phyloP scores from a whole-genome alignment of 2,329 filamentous ascomycete genomes.

The Chaetomiaceae sp. region DNA sequence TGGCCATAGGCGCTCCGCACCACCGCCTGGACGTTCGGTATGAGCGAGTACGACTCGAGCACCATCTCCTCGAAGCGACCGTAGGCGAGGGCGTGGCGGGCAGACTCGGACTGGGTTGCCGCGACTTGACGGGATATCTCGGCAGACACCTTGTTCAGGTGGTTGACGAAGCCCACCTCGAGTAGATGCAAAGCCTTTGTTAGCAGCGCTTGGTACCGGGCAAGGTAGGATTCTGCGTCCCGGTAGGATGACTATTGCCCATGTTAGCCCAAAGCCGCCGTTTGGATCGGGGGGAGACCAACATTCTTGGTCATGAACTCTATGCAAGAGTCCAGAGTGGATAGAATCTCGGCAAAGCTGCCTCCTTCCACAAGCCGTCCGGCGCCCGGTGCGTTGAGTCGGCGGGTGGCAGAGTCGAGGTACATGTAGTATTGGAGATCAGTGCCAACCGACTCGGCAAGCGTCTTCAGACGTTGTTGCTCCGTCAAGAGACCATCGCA shows the following conservation, averaged over 20 bases:
- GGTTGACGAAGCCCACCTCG: constrained; percentile 52
- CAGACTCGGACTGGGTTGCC: constrained; percentile 54
- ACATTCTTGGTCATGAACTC: constrained; percentile 88
- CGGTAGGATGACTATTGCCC: constrained; percentile 71
- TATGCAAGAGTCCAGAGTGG: constrained; percentile 83
- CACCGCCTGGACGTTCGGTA: constrained; percentile 53
- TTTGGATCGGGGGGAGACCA: constrained; percentile 33
- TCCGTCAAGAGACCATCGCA: constrained; percentile 84
- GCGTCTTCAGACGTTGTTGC: constrained; percentile 69
- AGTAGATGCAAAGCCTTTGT: constrained; percentile 60
- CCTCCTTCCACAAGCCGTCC: constrained; percentile 78
- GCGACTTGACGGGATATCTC: constrained; percentile 53
- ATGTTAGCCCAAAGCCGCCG: too few species aligned
- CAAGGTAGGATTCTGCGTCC: constrained; percentile 81
- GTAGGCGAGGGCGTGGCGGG: constrained; percentile 56
- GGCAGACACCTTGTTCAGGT: constrained; percentile 49
- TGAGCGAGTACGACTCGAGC: constrained; percentile 50
- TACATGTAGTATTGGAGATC: constrained; percentile 95
- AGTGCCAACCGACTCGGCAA: constrained; percentile 80
- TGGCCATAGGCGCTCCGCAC: constrained; percentile 50
- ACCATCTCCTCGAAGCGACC: constrained; percentile 57
- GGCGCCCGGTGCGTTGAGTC: constrained; percentile 87
- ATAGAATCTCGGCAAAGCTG: constrained; percentile 82
- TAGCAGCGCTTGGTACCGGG: constrained; percentile 79
- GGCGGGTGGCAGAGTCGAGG: constrained; percentile 81